Evolutionary conservation across 495 filamentous ascomycete species (phyloP), one percentile per base, ranked within the genome.

Genomic region (Lentithecium fluviatile): DNA sequence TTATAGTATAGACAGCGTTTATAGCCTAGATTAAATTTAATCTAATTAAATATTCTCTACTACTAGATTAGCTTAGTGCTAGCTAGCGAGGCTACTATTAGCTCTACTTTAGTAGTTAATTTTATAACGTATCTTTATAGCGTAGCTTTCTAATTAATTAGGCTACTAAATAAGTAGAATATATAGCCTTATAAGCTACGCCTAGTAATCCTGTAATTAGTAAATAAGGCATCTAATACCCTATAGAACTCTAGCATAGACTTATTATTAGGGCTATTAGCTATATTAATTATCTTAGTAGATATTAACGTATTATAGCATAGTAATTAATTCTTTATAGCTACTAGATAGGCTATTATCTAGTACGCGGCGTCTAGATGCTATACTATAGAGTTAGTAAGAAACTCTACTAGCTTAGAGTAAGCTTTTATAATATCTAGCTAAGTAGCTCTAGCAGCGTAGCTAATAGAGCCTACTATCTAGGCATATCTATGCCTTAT

Each of bases 61-160:
- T 50, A 50, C 26, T 50, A 50, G 13, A 50, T 50, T 25, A 50
- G 21, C 26, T 50, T 25, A n/a, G 21, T 20, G 15, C 26, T 32
- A 25, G 26, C 21, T n/a, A 25, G 5, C 12, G 46, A 50, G 12
- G 21, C 6, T 6, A 17, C 21, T 20, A 20, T 20, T 25, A 50
- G 17, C 15, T 50, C 26, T 25, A 32, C 5, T n/a, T 50, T 50
- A 50, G 26, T 50, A 2, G 21, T 50, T 50, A 50, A 50, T 50
- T 50, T 50, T 20, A 25, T 50, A 50, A 50, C 15, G 6, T 20
- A 50, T 24, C 15, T 5, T 15, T 50, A 25, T n/a, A 20, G 5
- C 21, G n/a, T 50, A 13, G 15, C 26, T 17, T 50, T 50, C 15
- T 50, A 50, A 50, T 50, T 25, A 20, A 50, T 25, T 6, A 13